phyloP scores from a whole-genome alignment of 2,329 filamentous ascomycete species.

The Aureobasidium sp. region DNA sequence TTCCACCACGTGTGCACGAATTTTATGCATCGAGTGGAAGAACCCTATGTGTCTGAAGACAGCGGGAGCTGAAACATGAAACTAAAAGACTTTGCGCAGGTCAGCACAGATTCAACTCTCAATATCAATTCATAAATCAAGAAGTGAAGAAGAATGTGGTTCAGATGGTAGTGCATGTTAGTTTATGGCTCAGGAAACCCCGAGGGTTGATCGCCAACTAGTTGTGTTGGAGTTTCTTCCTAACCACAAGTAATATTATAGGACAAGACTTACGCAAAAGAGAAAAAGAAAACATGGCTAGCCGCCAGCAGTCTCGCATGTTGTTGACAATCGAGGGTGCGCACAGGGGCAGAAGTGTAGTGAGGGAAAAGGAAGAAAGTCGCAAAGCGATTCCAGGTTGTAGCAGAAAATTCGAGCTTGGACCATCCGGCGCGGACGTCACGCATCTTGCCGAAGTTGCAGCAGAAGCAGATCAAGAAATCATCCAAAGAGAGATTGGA shows the following conservation, averaged over 20 bases:
- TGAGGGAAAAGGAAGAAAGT: constrained; percentile 5
- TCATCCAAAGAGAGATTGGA: not conserved
- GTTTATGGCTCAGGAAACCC: constrained; percentile 30
- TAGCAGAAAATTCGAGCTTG: constrained; percentile 15
- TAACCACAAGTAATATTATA: not conserved
- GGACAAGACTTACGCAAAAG: not conserved
- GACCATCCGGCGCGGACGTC: not conserved
- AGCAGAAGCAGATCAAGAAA: constrained; percentile 10
- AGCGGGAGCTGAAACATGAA: not conserved
- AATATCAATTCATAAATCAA: not conserved
- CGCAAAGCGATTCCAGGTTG: constrained; percentile 15
- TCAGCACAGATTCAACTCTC: not conserved
- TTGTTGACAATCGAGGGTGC: not conserved
- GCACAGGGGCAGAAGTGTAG: not conserved
- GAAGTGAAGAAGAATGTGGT: constrained; percentile 16
- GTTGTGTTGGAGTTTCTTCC: constrained; percentile 26
- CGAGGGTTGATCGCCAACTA: constrained; percentile 25
- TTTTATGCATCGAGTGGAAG: not conserved
- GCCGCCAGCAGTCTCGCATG: constrained; percentile 8
- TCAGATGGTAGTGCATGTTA: constrained; percentile 39
- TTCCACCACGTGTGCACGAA: not conserved
- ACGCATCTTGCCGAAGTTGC: constrained; percentile 13
- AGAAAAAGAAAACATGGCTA: not conserved
- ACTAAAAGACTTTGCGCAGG: constrained; percentile 9
- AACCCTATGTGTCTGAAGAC: not conserved